A percentile compares a stretch with the other conserved stretches of the same genome.
Evolutionary conservation across 345 rosid genomes (phyloP).

Genomic region (Salix purpurea): DNA sequence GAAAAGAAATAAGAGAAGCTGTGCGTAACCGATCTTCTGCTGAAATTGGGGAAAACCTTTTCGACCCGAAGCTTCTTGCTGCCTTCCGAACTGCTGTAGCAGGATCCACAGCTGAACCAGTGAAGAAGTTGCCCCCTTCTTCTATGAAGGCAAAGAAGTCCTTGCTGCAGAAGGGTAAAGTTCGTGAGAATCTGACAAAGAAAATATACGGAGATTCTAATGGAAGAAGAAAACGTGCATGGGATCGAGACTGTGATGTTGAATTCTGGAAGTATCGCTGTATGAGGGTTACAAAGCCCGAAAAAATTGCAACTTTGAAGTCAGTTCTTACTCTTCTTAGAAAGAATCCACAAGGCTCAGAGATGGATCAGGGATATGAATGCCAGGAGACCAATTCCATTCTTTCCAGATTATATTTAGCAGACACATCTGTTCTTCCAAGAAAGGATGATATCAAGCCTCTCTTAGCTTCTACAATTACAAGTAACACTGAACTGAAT

Average conservation of each 20-base stretch:
- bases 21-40: slow-evolving; percentile 60
- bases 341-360: slow-evolving; percentile 45
- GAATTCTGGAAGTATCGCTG: slow-evolving; percentile 99
- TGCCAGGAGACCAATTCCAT: slow-evolving; percentile 56
- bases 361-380: slow-evolving; percentile 33
- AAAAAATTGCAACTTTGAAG: slow-evolving; percentile 83
- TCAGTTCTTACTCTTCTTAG: slow-evolving; percentile 80
- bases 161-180: slow-evolving; percentile 91
- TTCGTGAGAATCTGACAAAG: slow-evolving; percentile 89
- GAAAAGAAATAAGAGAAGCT: slow-evolving; percentile 89
- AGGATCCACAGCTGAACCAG: slow-evolving; percentile 55
- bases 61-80: slow-evolving; percentile 86
- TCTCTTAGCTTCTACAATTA: slow-evolving; percentile 44
- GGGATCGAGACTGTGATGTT: slow-evolving; percentile 96
- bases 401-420: slow-evolving; percentile 88
- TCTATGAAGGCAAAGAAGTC: slow-evolving; percentile 71
- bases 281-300: slow-evolving; percentile 65
- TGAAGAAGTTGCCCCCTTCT: slow-evolving; percentile 45
- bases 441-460: slow-evolving; percentile 82
- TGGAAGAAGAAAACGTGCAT: slow-evolving; percentile 81
- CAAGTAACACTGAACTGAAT: slow-evolving; percentile 36
- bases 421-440: slow-evolving; percentile 94
- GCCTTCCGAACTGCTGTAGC: slow-evolving; percentile 88
- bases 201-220: slow-evolving; percentile 82
- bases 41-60: slow-evolving; percentile 57